A percentile compares a stretch with the other conserved stretches of the same genome.
Conservation (phyloP, 192 early-diverging fungal genomes). For the Thamnidium elegans region DNA sequence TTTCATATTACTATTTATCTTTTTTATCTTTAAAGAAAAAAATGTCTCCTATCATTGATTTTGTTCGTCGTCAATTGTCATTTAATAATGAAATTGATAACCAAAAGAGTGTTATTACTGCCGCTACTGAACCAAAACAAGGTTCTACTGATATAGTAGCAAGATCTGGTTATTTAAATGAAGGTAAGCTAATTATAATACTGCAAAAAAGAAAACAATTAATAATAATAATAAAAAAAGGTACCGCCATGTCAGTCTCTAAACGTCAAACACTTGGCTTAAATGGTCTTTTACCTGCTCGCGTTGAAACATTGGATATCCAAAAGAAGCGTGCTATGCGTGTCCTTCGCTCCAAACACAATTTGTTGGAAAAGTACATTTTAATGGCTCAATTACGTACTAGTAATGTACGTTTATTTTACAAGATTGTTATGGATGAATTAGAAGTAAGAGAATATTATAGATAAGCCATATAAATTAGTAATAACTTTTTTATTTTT, state of each 20-base stretch:
- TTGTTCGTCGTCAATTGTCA: neutral
- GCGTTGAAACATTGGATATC: slow-evolving; percentile 68
- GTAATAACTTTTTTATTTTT: slow-evolving; percentile 9
- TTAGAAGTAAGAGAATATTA: slow-evolving; percentile 54
- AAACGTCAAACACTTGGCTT: slow-evolving; percentile 61
- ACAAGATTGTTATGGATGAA: slow-evolving; percentile 73
- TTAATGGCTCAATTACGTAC: slow-evolving; percentile 81
- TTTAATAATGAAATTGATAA: too few relatives aligned
- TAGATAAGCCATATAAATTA: too few relatives aligned
- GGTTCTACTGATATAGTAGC: neutral
- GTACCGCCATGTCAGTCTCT: slow-evolving; percentile 52
- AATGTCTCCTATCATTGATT: slow-evolving; percentile 15
- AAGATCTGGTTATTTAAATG: slow-evolving; percentile 12
- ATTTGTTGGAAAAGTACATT: slow-evolving; percentile 79
- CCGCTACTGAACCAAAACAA: neutral
- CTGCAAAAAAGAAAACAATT: neutral
- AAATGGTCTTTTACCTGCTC: slow-evolving; percentile 70
- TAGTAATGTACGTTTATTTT: slow-evolving; percentile 82
- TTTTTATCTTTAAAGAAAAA: neutral
- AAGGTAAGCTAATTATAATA: neutral
- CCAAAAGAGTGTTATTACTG: too few relatives aligned
- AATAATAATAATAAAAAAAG: slow-evolving; percentile 30
- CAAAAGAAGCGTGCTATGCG: slow-evolving; percentile 77
- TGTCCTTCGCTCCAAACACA: slow-evolving; percentile 67
- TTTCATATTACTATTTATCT: neutral